These are phyloP conservation scores for Sarcocystis neurona DNA, from an alignment of 169 alveolate species.

Conservation along the genomic window DNA sequence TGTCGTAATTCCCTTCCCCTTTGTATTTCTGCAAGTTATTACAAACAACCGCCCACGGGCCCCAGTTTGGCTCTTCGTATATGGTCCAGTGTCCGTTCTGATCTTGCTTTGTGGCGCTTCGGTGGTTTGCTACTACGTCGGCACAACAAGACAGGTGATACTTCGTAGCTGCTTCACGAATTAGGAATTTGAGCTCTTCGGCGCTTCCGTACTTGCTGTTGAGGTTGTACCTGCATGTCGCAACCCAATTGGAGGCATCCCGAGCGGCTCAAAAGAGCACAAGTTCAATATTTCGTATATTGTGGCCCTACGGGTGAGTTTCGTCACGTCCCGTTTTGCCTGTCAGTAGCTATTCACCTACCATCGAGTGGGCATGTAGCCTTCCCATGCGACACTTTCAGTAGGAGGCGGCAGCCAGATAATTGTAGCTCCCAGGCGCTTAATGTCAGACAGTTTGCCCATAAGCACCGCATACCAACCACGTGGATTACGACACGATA, in stretches of 20 bases:
- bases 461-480: slow-evolving; percentile 38
- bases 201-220: slow-evolving; percentile 34
- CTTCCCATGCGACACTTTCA: slow-evolving; percentile 46
- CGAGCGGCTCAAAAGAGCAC: no score
- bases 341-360: neutral
- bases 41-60: slow-evolving; percentile 49
- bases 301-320: neutral
- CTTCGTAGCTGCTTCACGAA: neutral
- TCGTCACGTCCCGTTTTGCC: no score
- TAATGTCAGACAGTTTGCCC: slow-evolving; percentile 26
- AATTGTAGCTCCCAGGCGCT: slow-evolving; percentile 39
- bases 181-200: slow-evolving; percentile 15
- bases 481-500: neutral
- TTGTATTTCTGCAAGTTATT: slow-evolving; percentile 43
- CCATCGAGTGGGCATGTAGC: slow-evolving; percentile 59
- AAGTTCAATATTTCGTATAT: no score
- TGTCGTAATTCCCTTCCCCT: slow-evolving; percentile 44
- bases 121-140: slow-evolving; percentile 50
- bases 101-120: slow-evolving; percentile 44
- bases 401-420: slow-evolving; percentile 54
- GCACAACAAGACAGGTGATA: slow-evolving; percentile 34
- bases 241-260: no score
- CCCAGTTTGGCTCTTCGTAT: slow-evolving; percentile 44
- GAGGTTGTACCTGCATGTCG: slow-evolving; percentile 35
- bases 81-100: slow-evolving; percentile 41